Conservation (phyloP, 306 rosid genomes). For the Luffa acutangula region DNA sequence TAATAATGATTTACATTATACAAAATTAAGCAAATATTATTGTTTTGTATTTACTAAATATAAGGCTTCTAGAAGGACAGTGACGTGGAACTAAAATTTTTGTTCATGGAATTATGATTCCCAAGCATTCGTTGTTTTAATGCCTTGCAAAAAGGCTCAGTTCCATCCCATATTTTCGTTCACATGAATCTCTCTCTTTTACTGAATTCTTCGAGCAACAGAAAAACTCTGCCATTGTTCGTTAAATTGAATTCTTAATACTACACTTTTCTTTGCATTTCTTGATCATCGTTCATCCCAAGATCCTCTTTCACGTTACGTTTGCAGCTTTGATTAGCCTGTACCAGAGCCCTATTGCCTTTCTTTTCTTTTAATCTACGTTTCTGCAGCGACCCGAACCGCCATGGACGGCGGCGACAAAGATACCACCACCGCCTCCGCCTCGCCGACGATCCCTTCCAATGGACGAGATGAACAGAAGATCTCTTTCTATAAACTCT, state of each 20-base stretch:
- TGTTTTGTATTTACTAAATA: too few species aligned
- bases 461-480: constrained; percentile 9
- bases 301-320: not conserved
- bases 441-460: not conserved
- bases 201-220: not conserved
- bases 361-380: not conserved
- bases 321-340: not conserved
- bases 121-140: too few species aligned
- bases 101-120: too few species aligned
- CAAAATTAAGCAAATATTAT: too few species aligned
- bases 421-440: not conserved
- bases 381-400: not conserved
- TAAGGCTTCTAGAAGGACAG: not conserved
- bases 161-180: not conserved
- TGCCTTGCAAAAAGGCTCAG: not conserved
- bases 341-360: not conserved
- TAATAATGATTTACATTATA: too few species aligned
- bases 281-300: not conserved
- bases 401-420: not conserved
- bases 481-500: constrained; percentile 51
- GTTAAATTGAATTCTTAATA: not conserved
- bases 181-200: not conserved
- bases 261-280: not conserved
- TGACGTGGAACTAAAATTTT: not conserved
- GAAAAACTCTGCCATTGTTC: not conserved